Evolutionary conservation across 768 basidiomycete species (phyloP).

Genomic region (Termitomyces titanicus): DNA sequence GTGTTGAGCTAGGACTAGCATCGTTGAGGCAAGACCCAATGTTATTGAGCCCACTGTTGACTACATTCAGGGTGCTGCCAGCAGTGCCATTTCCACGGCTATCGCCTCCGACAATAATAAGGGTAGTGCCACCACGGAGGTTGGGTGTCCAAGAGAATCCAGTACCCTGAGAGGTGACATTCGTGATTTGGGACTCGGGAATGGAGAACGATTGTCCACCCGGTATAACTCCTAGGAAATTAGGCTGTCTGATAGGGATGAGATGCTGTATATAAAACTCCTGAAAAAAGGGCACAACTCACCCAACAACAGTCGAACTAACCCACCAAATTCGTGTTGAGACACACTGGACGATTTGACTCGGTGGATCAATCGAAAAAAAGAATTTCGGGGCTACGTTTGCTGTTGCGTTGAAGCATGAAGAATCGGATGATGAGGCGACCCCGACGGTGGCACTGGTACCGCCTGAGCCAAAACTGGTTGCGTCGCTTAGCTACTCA

Average conservation of each 20-base stretch:
- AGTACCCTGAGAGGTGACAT: slow-evolving; percentile 41
- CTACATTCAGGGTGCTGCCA: slow-evolving; percentile 58
- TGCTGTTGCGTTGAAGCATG: slow-evolving; percentile 54
- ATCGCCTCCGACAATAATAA: slow-evolving; percentile 69
- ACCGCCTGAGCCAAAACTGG: slow-evolving; percentile 69
- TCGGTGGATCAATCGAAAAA: slow-evolving; percentile 58
- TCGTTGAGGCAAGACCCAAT: slow-evolving; percentile 52
- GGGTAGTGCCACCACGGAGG: slow-evolving; percentile 59
- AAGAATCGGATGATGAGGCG: slow-evolving; percentile 41
- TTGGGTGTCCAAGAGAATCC: slow-evolving; percentile 71
- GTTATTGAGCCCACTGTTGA: slow-evolving; percentile 47
- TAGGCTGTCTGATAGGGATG: slow-evolving; percentile 40
- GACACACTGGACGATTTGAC: slow-evolving; percentile 63
- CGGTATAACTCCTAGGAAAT: slow-evolving; percentile 71
- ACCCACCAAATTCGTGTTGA: slow-evolving; percentile 68
- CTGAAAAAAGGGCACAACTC: slow-evolving; percentile 13
- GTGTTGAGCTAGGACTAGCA: slow-evolving; percentile 71
- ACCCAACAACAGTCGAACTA: slow-evolving; percentile 50
- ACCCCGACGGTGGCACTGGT: slow-evolving; percentile 68
- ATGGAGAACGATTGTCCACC: slow-evolving; percentile 75
- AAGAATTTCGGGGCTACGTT: slow-evolving; percentile 51
- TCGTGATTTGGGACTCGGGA: slow-evolving; percentile 46
- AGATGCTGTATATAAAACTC: not conserved
- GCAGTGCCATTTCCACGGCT: slow-evolving; percentile 61
- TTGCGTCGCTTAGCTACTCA: slow-evolving; percentile 52